Conservation (phyloP, 2,329 filamentous ascomycete genomes). For the Talaromyces marneffei region DNA sequence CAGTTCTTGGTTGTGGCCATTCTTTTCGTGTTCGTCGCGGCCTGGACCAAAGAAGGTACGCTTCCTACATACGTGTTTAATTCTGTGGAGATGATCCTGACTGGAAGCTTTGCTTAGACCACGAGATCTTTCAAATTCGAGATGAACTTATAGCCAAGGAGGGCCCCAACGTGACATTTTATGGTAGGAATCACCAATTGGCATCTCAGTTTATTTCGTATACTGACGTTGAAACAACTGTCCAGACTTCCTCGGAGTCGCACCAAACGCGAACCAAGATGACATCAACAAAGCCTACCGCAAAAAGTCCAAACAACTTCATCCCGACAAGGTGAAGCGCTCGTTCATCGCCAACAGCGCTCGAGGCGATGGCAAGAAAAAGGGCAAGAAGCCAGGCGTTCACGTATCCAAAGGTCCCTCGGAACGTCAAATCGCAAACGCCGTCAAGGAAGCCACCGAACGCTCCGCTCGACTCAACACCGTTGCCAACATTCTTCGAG, state of each 20-base stretch:
- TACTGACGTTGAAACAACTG: not conserved
- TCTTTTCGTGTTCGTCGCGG: slow-evolving; percentile 61
- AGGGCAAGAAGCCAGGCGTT: slow-evolving; percentile 55
- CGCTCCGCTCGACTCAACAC: slow-evolving; percentile 78
- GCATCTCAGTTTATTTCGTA: too few relatives aligned
- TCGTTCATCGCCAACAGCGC: slow-evolving; percentile 67
- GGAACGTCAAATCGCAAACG: slow-evolving; percentile 67
- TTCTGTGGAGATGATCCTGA: not conserved
- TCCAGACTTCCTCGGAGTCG: slow-evolving; percentile 76
- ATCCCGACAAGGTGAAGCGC: slow-evolving; percentile 94
- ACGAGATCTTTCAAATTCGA: slow-evolving; percentile 93
- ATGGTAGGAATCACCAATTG: slow-evolving; percentile 46
- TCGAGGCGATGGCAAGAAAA: slow-evolving; percentile 48
- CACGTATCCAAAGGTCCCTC: slow-evolving; percentile 66
- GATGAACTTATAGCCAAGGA: slow-evolving; percentile 76
- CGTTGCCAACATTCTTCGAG: slow-evolving; percentile 79
- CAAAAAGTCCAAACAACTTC: slow-evolving; percentile 73
- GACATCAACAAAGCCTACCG: slow-evolving; percentile 93
- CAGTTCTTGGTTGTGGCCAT: slow-evolving; percentile 64
- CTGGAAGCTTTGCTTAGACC: slow-evolving; percentile 53
- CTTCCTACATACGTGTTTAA: slow-evolving; percentile 11
- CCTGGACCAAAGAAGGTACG: slow-evolving; percentile 84
- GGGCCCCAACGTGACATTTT: slow-evolving; percentile 78
- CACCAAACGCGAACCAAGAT: slow-evolving; percentile 67
- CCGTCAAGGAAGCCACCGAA: slow-evolving; percentile 73